phyloP scores from a whole-genome alignment of 352 stramenopile species.

The Phytophthora pini region DNA sequence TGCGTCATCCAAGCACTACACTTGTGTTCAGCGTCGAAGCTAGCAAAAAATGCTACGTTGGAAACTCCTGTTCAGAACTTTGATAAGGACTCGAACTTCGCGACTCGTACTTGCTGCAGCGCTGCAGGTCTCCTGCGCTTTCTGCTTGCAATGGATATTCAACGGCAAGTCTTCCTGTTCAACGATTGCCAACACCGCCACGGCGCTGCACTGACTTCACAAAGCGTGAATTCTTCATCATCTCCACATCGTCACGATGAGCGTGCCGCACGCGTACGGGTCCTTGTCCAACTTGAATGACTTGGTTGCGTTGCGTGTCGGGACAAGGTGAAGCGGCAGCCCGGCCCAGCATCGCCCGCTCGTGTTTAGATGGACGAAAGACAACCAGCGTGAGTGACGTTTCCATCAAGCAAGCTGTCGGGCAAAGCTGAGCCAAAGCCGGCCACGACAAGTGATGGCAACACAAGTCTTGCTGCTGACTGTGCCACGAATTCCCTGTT shows the following conservation, averaged over 20 bases:
- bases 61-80: not conserved
- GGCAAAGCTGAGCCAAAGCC: constrained; percentile 1
- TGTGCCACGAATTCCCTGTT: not conserved
- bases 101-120: not conserved
- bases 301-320: not conserved
- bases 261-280: not conserved
- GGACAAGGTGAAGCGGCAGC: not conserved
- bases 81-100: too few species aligned
- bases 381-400: constrained; percentile 1
- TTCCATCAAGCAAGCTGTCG: constrained; percentile 26
- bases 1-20: constrained; percentile 9
- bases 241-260: constrained; percentile 3
- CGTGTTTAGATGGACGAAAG: constrained; percentile 18
- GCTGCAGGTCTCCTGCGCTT: constrained; percentile 8
- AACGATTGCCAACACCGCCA: constrained; percentile 2
- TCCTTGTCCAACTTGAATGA: constrained; percentile 19
- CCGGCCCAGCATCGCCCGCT: constrained; percentile 14
- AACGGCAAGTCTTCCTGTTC: constrained; percentile 1
- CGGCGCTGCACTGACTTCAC: constrained; percentile 4
- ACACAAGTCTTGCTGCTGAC: not conserved
- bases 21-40: constrained; percentile 4
- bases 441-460: not conserved
- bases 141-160: constrained; percentile 6
- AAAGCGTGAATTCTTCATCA: constrained; percentile 3
- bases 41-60: constrained; percentile 1